Conservation (phyloP, 805 yeast genomes). For the Myxozyma neotropica region DNA sequence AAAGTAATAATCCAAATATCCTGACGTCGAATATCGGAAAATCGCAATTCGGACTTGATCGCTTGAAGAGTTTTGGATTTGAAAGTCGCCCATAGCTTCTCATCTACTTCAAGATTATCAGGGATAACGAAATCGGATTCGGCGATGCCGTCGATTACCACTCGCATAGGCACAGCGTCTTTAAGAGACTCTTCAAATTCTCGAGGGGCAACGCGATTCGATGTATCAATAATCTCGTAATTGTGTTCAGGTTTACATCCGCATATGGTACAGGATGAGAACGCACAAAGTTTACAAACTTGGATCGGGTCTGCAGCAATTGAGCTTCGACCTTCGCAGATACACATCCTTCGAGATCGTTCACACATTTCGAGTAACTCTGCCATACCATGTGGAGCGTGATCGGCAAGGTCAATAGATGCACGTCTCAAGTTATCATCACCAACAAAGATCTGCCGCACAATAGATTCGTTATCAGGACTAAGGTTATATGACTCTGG, state of each 20-base stretch:
- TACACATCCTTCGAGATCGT: slow-evolving; percentile 11
- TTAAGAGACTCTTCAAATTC: slow-evolving; percentile 10
- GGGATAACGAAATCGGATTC: slow-evolving; percentile 1
- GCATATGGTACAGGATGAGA: slow-evolving; percentile 6
- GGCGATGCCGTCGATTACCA: slow-evolving; percentile 1
- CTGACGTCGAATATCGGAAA: slow-evolving; percentile 11
- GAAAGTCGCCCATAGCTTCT: not conserved
- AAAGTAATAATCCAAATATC: slow-evolving; percentile 19
- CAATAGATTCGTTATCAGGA: not conserved
- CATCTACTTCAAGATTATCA: not conserved
- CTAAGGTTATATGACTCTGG: not conserved
- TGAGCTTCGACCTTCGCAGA: slow-evolving; percentile 11
- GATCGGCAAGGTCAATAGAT: slow-evolving; percentile 3
- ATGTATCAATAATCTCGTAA: slow-evolving; percentile 1
- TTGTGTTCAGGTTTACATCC: slow-evolving; percentile 19
- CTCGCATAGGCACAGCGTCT: slow-evolving; percentile 16
- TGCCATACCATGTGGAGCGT: not conserved
- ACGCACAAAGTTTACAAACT: slow-evolving; percentile 6
- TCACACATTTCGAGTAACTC: not conserved
- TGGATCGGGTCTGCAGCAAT: slow-evolving; percentile 4
- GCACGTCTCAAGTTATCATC: not conserved
- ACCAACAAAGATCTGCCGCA: slow-evolving; percentile 5
- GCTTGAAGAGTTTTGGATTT: not conserved
- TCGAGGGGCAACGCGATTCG: slow-evolving; percentile 2
- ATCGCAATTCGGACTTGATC: slow-evolving; percentile 3